Evolutionary conservation across 352 stramenopile species (phyloP), one percentile per base, ranked within the genome.

Genomic region (Phytophthora ramorum): DNA sequence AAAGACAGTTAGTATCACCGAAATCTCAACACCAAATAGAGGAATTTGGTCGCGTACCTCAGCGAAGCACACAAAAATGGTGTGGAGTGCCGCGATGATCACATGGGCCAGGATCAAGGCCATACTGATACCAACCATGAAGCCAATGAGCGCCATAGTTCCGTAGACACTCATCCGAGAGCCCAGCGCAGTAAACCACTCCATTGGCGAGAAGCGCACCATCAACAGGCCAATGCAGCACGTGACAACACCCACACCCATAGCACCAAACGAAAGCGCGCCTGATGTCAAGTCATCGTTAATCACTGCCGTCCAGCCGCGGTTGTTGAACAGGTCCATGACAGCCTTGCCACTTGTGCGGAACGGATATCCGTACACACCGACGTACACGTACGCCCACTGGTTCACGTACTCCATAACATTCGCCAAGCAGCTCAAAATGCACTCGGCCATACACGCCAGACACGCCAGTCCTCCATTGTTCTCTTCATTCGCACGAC

Each of bases 381-480:
- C 90, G 3, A 97, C 90, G 73, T 96, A 97, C 14, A 95, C 85
- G 70, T 94, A 97, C 4, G 89, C 96, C 79, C 85, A 96, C 58
- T 91, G 75, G 71, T 97, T 97, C 50, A 97, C 85, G 62, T 97
- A 97, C 73, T 97, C 85, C 70, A 97, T 90, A 53, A 97, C 75
- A 45, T 65, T 74, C 50, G 93, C 85, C 47, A 97, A 76, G 56
- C 87, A 96, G 77, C 79, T 80, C 17, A 97, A 58, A 20, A 97
- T 84, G 69, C 91, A 97, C 47, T 93, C 81, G 4, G 89, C 89
- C 56, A 97, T 79, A 58, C 91, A 97, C 17, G 81, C 83, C 7
- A 97, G 72, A 58, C 90, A 96, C 7, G 86, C 85, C 3, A 95
- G 74, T 58, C 69, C 83, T 7, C 70, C 70, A 57, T 93, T 95